Evolutionary conservation across 495 filamentous ascomycete species (phyloP), one percentile per base, ranked within the genome.

Genomic region (Xylaria grammica): DNA sequence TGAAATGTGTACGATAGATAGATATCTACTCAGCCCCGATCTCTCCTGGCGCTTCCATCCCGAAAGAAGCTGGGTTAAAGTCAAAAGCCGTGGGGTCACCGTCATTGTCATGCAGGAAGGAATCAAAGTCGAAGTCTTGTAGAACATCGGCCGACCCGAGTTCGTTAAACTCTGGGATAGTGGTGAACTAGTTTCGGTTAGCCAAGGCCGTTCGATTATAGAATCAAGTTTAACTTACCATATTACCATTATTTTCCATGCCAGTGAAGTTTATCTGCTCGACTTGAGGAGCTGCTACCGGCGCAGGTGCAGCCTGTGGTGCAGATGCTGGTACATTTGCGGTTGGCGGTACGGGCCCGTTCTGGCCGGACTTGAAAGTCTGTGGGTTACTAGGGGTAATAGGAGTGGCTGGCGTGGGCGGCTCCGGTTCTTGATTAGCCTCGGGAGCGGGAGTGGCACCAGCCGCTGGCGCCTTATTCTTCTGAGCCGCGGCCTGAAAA

Each of bases 51-150:
- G 74, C 75, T 44, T 84, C 81, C 71, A 83, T 79, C 9, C 67
- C 69, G 65, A 83, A 79, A 29, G 49, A 58, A 30, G 72, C 67
- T 19, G 72, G 50, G 51, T 73, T 74, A 54, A 86, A 85, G 73
- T 81, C 77, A 58, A 85, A 85, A 0, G 44, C 52, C 30, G 66
- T 63, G 6, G 72, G 71, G 32, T 77, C 82, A n/a, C 63, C 74
- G 30, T 72, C 75, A 53, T 69, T 72, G 62, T 84, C 81, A 30
- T 85, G 80, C n/a, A 98, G 80, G 85, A 97, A 98, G 0, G 91
- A 92, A 76, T 98, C 94, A 74, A 98, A 98, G 75, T 98, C 94
- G 68, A 98, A 98, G 69, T 91, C 90, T 71, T 92, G 89, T 52
- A 98, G 80, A n/a, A 96, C 89, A 64, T 64, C 52, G 17, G 73